phyloP scores from a whole-genome alignment of 192 early-diverging fungal genomes.

The Diversispora epigaea region DNA sequence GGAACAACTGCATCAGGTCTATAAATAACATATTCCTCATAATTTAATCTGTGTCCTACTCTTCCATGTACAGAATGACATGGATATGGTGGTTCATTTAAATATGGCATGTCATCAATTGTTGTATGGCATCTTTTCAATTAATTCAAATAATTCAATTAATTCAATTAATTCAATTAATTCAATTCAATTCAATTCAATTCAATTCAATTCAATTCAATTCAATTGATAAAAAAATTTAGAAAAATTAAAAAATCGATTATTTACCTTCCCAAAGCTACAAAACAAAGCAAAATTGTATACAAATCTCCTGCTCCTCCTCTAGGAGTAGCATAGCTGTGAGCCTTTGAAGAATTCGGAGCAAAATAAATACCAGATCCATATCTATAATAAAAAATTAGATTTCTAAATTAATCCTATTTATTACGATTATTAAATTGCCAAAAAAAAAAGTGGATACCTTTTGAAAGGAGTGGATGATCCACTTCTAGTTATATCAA shows the following conservation, averaged over 20 bases:
- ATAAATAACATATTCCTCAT: conserved; percentile 36
- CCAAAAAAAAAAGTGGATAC: background rate
- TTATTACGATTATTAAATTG: background rate
- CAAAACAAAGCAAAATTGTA: conserved; percentile 33
- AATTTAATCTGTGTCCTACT: conserved; percentile 21
- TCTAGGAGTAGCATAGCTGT: conserved; percentile 30
- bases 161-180: too few species aligned
- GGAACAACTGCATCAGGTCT: conserved; percentile 32
- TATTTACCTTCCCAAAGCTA: conserved; percentile 32
- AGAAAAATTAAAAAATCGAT: background rate
- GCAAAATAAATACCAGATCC: conserved; percentile 35
- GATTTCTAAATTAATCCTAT: background rate
- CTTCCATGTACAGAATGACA: conserved; percentile 33
- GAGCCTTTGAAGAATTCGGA: conserved; percentile 35
- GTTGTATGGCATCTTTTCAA: conserved; percentile 10
- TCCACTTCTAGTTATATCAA: conserved; percentile 32
- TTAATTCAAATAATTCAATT: too few species aligned
- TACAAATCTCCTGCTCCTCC: conserved; percentile 5
- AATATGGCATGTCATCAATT: conserved; percentile 26
- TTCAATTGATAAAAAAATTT: too few species aligned
- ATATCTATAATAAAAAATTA: conserved; percentile 23
- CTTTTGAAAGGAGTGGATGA: conserved; percentile 21
- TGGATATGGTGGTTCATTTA: conserved; percentile 27
- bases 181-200: too few species aligned
- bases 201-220: too few species aligned